Evolutionary conservation across 306 rosid genomes (phyloP), one percentile per base, ranked within the genome.

Genomic region (Corylus avellana): DNA sequence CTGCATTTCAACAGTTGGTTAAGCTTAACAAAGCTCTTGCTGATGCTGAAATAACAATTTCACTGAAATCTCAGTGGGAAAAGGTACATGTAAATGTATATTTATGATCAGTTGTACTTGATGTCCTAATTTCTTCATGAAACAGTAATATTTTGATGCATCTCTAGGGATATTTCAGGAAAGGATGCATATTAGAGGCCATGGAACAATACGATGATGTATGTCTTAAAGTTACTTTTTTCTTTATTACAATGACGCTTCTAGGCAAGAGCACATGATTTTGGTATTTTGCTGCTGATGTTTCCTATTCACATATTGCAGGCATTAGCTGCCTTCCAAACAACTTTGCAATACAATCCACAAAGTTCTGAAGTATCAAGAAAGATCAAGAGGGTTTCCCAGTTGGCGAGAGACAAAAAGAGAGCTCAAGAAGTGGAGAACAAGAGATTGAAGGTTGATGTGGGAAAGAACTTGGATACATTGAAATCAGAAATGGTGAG

Each of bases 131-230:
- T 74, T 76, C 8, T 76, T 49, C 55, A 29, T 57, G 79, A 27
- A 73, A 48, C 39, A 57, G 56, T 78, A 64, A 68, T 62, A 17
- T 72, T 82, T 81, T 80, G 86, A 85, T 83, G 80, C 63, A 80
- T 54, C 84, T 84, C 39, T 90, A 96, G 99, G 98, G 98, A 73
- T 77, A 96, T 85, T 96, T 93, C 90, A 88, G 99, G 88, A 96
- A 93, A 87, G 98, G 98, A 79, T 90, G 99, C 90, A 80, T 96
- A 82, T 84, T 96, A 80, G 99, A 96, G 85, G 97, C 93, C 76
- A 85, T 93, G 99, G 93, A 93, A 75, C 90, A 89, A 80, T 96
- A 91, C 56, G 98, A 96, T 37, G 92, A 96, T 81, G 99, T 93
- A 84, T 59, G 86, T 75, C 54, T 49, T 18, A 29, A 66, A 62